Evolutionary conservation across 352 stramenopile species (phyloP), one percentile per base, ranked within the genome.

Genomic region (Phytopythium sindhum): DNA sequence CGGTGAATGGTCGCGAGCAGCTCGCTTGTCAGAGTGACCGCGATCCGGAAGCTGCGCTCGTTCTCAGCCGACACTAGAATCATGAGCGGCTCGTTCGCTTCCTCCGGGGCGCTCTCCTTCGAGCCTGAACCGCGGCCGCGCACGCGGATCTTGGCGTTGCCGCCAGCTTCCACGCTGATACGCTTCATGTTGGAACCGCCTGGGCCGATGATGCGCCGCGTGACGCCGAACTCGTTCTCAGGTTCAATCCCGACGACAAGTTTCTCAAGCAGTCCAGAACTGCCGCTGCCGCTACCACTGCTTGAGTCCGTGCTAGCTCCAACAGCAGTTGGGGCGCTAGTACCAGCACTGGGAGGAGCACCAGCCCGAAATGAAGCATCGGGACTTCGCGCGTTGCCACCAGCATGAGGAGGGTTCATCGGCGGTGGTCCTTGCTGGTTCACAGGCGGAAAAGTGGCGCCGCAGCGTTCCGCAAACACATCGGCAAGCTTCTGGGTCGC

Each of bases 191-290:
- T 81, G 6, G 83, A 86, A 7, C 86, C 88, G 0, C 72, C 77
- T 21, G 82, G 86, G 7, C 88, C 88, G 56, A 96, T 93, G 58
- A 96, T 92, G 31, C 86, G 84, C 1, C 86, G 84, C 24, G 86
- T 93, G 37, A 94, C 86, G 12, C 82, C 80, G 69, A 96, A 96
- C 31, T 95, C 88, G 57, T 67, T 88, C 52, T 96, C 88, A 17
- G 89, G 86, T 41, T 96, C 88, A n/a, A 96, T 95, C 0, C 86
- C 88, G 21, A 96, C 86, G 9, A 88, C 57, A 57, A 96, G 69
- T 45, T 92, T 94, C 55, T 96, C 79, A 29, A 89, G 31, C 33
- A 91, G 82, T 0, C 67, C 68, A 15, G 67, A 60, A 3, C 70
- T 69, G 47, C 69, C 75, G 10, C 66, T 39, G 0, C 15, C 26